A percentile compares a stretch with the other conserved stretches of the same genome.
phyloP scores from a whole-genome alignment of 805 yeast species.

The Lipomyces lipofer region DNA sequence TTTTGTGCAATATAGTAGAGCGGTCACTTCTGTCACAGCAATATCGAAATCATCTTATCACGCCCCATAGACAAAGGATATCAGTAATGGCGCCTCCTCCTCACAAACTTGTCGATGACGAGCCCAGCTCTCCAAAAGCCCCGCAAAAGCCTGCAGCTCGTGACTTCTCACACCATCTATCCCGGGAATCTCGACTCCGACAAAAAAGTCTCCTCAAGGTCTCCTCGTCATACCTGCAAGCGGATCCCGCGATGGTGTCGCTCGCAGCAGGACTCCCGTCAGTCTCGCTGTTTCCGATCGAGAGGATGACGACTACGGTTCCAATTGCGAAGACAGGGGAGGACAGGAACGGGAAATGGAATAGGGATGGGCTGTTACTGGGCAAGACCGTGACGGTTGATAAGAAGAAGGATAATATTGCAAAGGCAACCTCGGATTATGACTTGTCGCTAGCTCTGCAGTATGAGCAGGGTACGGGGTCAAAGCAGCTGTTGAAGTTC shows the following conservation, averaged over 20 bases:
- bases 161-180: conserved; percentile 72
- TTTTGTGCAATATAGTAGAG: no score
- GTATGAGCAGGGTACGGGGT: conserved; percentile 85
- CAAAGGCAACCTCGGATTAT: conserved; percentile 48
- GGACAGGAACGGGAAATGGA: conserved; percentile 66
- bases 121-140: not conserved
- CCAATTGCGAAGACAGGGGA: conserved; percentile 17
- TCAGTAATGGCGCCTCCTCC: not conserved
- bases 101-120: not conserved
- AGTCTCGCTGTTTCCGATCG: conserved; percentile 89
- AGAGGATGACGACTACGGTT: conserved; percentile 60
- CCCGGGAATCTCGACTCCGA: conserved; percentile 77
- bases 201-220: conserved; percentile 77
- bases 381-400: conserved; percentile 9
- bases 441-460: conserved; percentile 84
- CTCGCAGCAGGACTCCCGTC: conserved; percentile 96
- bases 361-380: conserved; percentile 61
- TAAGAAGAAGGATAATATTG: conserved; percentile 30
- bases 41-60: no score
- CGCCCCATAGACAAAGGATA: no score
- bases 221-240: conserved; percentile 68
- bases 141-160: conserved; percentile 43
- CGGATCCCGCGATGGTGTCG: conserved; percentile 74
- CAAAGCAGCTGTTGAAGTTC: conserved; percentile 63
- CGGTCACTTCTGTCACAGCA: no score